Conservation (phyloP, 208 protist species). For the Jaenimonas drosophilae region DNA sequence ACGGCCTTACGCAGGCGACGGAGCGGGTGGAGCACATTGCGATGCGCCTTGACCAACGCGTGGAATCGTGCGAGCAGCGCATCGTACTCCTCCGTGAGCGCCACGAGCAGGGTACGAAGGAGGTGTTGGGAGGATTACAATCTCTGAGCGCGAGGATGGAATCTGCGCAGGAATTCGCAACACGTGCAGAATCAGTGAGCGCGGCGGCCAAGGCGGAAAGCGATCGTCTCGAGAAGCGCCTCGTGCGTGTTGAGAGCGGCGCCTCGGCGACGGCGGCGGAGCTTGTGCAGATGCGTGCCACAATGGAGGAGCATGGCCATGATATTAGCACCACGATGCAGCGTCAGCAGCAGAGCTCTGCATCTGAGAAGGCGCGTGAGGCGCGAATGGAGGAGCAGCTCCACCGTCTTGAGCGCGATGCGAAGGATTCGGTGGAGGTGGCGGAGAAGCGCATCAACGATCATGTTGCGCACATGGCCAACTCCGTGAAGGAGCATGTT, state of each 20-base stretch:
- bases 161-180: constrained; percentile 25
- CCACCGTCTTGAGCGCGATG: constrained; percentile 2
- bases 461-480: not conserved
- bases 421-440: too few relatives aligned
- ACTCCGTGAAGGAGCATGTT: too few relatives aligned
- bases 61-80: constrained; percentile 6
- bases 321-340: constrained; percentile 13
- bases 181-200: constrained; percentile 38
- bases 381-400: constrained; percentile 14
- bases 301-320: constrained; percentile 25
- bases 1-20: constrained; percentile 3
- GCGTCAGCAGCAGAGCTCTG: constrained; percentile 25
- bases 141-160: constrained; percentile 33
- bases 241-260: constrained; percentile 24
- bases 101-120: constrained; percentile 15
- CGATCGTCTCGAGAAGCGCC: constrained; percentile 49
- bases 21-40: constrained; percentile 10
- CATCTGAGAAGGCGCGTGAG: constrained; percentile 23
- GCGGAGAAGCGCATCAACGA: constrained; percentile 1
- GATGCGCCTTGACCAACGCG: constrained; percentile 7
- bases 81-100: constrained; percentile 12
- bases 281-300: constrained; percentile 4
- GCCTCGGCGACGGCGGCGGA: constrained; percentile 12
- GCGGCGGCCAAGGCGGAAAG: constrained; percentile 42
- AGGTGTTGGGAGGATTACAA: constrained; percentile 20